These are phyloP conservation scores for Kwoniella pini DNA, from an alignment of 768 basidiomycete genomes.

Conservation along the genomic window DNA sequence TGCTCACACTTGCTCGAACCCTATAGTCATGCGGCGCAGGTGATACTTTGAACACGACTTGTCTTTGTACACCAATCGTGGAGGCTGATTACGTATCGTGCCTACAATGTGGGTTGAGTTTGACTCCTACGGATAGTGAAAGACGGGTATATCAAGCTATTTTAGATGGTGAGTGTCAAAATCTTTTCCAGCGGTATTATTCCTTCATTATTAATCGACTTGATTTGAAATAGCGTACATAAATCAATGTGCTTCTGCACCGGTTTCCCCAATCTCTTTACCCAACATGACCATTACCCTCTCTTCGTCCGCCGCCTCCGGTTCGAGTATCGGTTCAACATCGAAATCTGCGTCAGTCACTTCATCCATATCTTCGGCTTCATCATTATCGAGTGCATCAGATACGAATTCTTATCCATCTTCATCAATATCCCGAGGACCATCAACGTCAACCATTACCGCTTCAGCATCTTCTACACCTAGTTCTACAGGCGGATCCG, in stretches of 20 bases:
- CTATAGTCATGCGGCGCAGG: slow-evolving; percentile 16
- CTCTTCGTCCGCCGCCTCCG: slow-evolving; percentile 2
- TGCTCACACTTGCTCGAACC: background rate
- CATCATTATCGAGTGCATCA: background rate
- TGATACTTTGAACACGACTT: slow-evolving; percentile 6
- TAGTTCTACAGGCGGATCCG: slow-evolving; percentile 1
- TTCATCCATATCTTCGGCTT: slow-evolving; percentile 1
- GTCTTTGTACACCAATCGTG: slow-evolving; percentile 8
- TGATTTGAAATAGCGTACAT: slow-evolving; percentile 25
- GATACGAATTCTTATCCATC: slow-evolving; percentile 1
- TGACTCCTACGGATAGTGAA: slow-evolving; percentile 1
- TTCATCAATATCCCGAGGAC: slow-evolving; percentile 8
- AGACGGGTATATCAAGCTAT: slow-evolving; percentile 2
- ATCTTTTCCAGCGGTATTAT: too few species aligned
- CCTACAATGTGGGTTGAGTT: slow-evolving; percentile 10
- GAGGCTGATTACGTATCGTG: slow-evolving; percentile 2
- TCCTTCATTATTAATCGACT: too few species aligned
- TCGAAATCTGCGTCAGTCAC: background rate
- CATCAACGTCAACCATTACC: background rate
- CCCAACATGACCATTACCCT: slow-evolving; percentile 21
- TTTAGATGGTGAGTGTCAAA: slow-evolving; percentile 14
- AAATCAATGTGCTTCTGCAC: slow-evolving; percentile 18
- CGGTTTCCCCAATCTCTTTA: slow-evolving; percentile 7
- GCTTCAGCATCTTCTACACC: background rate
- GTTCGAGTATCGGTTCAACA: background rate